Percentiles rank a stretch among this genome's conserved stretches.
Conservation (phyloP, 2,329 filamentous ascomycete genomes). For the Trichoderma afroharzianum region DNA sequence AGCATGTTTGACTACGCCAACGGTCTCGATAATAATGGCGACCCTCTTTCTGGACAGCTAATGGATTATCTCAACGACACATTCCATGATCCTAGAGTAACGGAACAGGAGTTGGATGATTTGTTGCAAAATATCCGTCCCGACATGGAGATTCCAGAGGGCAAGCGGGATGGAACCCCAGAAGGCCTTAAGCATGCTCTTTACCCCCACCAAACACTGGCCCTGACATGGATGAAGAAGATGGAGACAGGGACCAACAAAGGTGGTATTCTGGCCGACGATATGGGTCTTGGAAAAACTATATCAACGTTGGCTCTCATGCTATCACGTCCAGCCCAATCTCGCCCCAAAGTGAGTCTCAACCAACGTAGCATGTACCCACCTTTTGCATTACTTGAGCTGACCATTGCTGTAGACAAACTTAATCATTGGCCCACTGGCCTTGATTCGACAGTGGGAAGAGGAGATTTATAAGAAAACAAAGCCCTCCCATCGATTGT, state of each 20-base stretch:
- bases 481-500: slow-evolving; percentile 54
- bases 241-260: slow-evolving; percentile 74
- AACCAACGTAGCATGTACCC: no score
- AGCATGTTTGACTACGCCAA: slow-evolving; percentile 35
- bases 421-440: slow-evolving; percentile 77
- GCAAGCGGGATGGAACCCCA: slow-evolving; percentile 66
- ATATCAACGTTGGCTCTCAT: slow-evolving; percentile 80
- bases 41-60: slow-evolving; percentile 34
- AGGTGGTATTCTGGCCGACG: slow-evolving; percentile 87
- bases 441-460: slow-evolving; percentile 80
- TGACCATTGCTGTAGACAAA: slow-evolving; percentile 56
- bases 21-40: slow-evolving; percentile 35
- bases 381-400: not conserved
- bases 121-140: slow-evolving; percentile 70
- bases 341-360: slow-evolving; percentile 31
- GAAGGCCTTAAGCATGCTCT: slow-evolving; percentile 63
- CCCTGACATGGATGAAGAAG: slow-evolving; percentile 77
- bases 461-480: slow-evolving; percentile 72
- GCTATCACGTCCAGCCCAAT: slow-evolving; percentile 59
- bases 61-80: slow-evolving; percentile 34
- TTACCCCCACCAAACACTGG: slow-evolving; percentile 80
- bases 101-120: slow-evolving; percentile 63
- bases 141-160: slow-evolving; percentile 60
- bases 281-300: slow-evolving; percentile 92
- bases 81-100: slow-evolving; percentile 38